A percentile compares a stretch with the other conserved stretches of the same genome.
Evolutionary conservation across 1,284 basidiomycete genomes (phyloP).

Genomic region (Dichomitus squalens): DNA sequence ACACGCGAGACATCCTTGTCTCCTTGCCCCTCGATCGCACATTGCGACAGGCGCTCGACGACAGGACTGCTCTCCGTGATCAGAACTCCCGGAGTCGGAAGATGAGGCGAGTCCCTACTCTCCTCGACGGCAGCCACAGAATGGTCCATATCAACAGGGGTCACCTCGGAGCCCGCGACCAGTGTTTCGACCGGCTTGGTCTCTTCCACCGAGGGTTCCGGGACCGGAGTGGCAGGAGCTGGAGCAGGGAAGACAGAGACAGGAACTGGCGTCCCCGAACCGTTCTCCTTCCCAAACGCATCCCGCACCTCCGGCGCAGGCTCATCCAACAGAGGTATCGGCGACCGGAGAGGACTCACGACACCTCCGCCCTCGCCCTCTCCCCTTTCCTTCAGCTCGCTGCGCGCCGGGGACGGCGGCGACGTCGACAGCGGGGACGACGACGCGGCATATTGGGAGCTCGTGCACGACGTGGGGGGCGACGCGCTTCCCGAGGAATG

Average conservation of each 20-base stretch:
- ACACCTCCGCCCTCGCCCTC: neutral
- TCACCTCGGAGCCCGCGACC: neutral
- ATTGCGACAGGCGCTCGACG: neutral
- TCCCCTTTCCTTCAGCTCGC: conserved; percentile 18
- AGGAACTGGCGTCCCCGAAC: conserved; percentile 5
- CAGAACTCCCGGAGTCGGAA: neutral
- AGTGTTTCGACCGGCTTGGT: neutral
- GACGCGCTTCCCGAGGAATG: conserved; percentile 37
- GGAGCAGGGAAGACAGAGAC: neutral
- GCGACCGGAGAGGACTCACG: conserved; percentile 15
- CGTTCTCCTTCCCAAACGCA: neutral
- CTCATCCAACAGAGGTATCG: conserved; percentile 11
- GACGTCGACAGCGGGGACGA: conserved; percentile 37
- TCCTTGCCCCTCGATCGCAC: neutral
- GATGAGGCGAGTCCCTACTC: neutral
- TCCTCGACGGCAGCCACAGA: neutral
- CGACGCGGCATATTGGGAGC: conserved; percentile 38
- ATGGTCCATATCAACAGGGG: neutral
- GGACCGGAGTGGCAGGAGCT: neutral
- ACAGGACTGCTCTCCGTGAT: conserved; percentile 5
- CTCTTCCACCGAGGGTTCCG: neutral
- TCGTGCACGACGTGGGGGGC: conserved; percentile 36
- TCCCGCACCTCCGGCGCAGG: neutral
- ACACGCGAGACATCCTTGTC: neutral
- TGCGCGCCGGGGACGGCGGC: conserved; percentile 35